Conservation (phyloP, 73 alveolate species). For the Uronychia binucleata region DNA sequence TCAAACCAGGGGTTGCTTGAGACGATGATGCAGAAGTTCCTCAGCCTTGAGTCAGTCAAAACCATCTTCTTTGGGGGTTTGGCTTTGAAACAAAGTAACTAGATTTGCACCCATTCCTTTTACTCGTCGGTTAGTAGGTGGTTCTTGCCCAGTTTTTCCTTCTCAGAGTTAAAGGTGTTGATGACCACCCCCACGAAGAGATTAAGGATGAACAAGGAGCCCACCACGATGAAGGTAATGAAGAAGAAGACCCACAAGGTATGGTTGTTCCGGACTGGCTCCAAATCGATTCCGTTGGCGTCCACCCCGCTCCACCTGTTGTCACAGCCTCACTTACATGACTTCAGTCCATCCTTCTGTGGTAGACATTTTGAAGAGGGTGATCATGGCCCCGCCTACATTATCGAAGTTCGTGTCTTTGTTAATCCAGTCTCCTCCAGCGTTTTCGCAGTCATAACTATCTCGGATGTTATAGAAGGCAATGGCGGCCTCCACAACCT, state of each 20-base stretch:
- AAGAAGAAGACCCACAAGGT: constrained; percentile 39
- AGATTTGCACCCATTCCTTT: constrained; percentile 26
- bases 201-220: constrained; percentile 51
- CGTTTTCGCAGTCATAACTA: background rate
- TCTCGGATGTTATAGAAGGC: background rate
- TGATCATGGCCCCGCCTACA: background rate
- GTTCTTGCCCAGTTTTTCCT: constrained; percentile 56
- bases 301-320: constrained; percentile 25
- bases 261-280: constrained; percentile 22
- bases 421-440: constrained; percentile 3
- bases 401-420: background rate
- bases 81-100: constrained; percentile 9
- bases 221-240: constrained; percentile 52
- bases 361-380: constrained; percentile 39
- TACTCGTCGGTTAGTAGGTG: constrained; percentile 12
- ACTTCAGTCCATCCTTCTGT: constrained; percentile 55
- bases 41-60: background rate
- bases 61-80: constrained; percentile 16
- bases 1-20: constrained; percentile 27
- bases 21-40: constrained; percentile 4
- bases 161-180: constrained; percentile 62
- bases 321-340: constrained; percentile 18
- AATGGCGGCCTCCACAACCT: background rate
- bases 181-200: constrained; percentile 61
- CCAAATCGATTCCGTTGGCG: constrained; percentile 41